phyloP scores from a whole-genome alignment of 371 early-diverging fungal species.

The Lichtheimia ornata region DNA sequence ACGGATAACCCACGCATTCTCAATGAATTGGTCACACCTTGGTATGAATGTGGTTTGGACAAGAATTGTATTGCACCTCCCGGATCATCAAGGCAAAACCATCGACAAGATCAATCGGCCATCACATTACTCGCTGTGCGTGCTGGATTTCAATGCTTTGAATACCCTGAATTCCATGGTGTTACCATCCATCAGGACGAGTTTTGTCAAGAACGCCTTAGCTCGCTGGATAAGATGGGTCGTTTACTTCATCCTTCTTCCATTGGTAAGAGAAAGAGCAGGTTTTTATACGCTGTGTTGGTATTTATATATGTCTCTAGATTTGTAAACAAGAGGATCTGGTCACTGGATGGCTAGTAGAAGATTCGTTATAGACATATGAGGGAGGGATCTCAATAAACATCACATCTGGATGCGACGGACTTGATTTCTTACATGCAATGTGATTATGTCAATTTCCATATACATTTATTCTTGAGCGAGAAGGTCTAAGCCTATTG shows the following conservation, averaged over 20 bases:
- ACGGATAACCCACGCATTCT: conserved; percentile 31
- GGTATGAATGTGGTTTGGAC: conserved; percentile 41
- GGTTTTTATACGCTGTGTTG: not conserved
- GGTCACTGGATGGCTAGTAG: too few relatives aligned
- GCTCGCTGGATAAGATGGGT: conserved; percentile 17
- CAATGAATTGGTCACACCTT: conserved; percentile 40
- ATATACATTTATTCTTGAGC: too few relatives aligned
- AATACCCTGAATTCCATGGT: conserved; percentile 54
- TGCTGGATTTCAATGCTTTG: conserved; percentile 31
- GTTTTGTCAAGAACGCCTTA: conserved; percentile 38
- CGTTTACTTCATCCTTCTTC: conserved; percentile 29
- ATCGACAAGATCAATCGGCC: conserved; percentile 58
- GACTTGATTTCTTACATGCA: too few relatives aligned
- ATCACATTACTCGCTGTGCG: conserved; percentile 43
- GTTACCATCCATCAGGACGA: conserved; percentile 57
- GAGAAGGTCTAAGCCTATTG: too few relatives aligned
- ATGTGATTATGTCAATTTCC: too few relatives aligned
- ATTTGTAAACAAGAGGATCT: too few relatives aligned
- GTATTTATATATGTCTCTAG: too few relatives aligned
- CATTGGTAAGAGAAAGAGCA: conserved; percentile 17
- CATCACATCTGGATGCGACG: too few relatives aligned
- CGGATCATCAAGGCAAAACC: conserved; percentile 49
- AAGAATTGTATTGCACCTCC: conserved; percentile 52
- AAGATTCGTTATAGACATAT: too few relatives aligned
- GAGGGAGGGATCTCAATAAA: too few relatives aligned